phyloP scores from a whole-genome alignment of 2,329 filamentous ascomycete species.

The Ceratocystis destructans region DNA sequence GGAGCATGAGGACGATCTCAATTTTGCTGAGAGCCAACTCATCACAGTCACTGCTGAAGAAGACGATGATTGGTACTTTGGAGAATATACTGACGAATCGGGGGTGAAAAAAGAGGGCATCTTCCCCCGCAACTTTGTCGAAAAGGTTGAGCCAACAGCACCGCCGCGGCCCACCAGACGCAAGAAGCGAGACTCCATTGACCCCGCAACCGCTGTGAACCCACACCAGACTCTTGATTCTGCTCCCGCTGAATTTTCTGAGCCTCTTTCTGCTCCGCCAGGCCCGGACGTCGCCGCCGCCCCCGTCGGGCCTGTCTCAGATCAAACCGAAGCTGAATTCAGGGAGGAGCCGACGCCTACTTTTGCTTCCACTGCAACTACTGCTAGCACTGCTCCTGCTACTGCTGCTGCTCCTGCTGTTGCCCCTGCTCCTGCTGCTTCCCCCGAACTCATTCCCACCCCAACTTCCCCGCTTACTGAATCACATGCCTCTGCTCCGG shows the following conservation, averaged over 20 bases:
- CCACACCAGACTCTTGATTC: constrained; percentile 24
- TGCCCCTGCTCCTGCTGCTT: constrained; percentile 6
- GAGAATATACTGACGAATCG: constrained; percentile 66
- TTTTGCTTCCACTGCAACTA: neutral
- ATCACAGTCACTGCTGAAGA: constrained; percentile 90
- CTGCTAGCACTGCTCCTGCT: neutral
- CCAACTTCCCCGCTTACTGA: constrained; percentile 26
- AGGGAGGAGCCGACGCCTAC: constrained; percentile 3
- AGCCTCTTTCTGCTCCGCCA: constrained; percentile 1
- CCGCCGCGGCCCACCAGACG: constrained; percentile 74
- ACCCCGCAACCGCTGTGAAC: constrained; percentile 26
- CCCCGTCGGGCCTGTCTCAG: constrained; percentile 19
- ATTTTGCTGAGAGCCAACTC: constrained; percentile 71
- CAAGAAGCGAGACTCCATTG: constrained; percentile 47
- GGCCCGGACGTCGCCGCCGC: constrained; percentile 23
- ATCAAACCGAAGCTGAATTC: neutral
- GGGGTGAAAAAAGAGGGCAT: constrained; percentile 71
- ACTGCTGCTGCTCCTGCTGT: neutral
- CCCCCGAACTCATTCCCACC: constrained; percentile 22
- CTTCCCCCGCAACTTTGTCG: constrained; percentile 94
- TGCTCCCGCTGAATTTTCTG: constrained; percentile 17
- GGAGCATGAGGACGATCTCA: constrained; percentile 86
- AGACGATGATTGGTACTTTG: constrained; percentile 85
- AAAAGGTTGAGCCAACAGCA: constrained; percentile 82
- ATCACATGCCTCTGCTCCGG: constrained; percentile 24